A percentile compares a stretch with the other conserved stretches of the same genome.
Conservation (phyloP, 495 filamentous ascomycete species). For the Hypoxylon trugodes region DNA sequence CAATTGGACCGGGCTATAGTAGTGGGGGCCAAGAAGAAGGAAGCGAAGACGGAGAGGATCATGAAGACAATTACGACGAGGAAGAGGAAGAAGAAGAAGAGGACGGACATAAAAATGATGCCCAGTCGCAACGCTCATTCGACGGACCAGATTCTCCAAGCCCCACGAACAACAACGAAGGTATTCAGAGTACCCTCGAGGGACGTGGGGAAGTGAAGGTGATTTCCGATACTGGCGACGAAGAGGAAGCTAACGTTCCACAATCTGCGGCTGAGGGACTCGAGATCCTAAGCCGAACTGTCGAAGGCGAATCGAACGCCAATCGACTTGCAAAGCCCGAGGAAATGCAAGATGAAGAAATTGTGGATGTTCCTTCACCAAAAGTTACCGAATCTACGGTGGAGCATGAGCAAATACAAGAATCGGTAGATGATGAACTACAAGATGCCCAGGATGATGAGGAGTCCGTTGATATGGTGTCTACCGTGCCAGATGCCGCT, state of each 20-base stretch:
- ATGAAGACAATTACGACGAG: slow-evolving; percentile 8
- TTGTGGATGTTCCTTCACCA: background rate
- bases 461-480: slow-evolving; percentile 25
- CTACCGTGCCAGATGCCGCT: slow-evolving; percentile 1
- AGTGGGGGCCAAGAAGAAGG: slow-evolving; percentile 21
- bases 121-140: background rate
- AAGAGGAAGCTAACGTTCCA: background rate
- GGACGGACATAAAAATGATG: slow-evolving; percentile 12
- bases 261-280: slow-evolving; percentile 41
- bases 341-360: slow-evolving; percentile 6
- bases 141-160: slow-evolving; percentile 12
- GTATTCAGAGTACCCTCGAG: background rate
- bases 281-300: slow-evolving; percentile 36
- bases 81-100: slow-evolving; percentile 13
- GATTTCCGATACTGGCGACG: slow-evolving; percentile 4
- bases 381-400: background rate
- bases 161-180: slow-evolving; percentile 7
- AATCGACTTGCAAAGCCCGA: slow-evolving; percentile 22
- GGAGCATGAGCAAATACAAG: slow-evolving; percentile 2
- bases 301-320: slow-evolving; percentile 30
- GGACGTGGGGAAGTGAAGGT: slow-evolving; percentile 17
- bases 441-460: slow-evolving; percentile 27
- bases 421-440: slow-evolving; percentile 15
- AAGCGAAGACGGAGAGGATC: slow-evolving; percentile 9
- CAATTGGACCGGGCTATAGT: background rate